Conservation (phyloP, 1,284 basidiomycete species). For the Apiotrichum laibachii region DNA sequence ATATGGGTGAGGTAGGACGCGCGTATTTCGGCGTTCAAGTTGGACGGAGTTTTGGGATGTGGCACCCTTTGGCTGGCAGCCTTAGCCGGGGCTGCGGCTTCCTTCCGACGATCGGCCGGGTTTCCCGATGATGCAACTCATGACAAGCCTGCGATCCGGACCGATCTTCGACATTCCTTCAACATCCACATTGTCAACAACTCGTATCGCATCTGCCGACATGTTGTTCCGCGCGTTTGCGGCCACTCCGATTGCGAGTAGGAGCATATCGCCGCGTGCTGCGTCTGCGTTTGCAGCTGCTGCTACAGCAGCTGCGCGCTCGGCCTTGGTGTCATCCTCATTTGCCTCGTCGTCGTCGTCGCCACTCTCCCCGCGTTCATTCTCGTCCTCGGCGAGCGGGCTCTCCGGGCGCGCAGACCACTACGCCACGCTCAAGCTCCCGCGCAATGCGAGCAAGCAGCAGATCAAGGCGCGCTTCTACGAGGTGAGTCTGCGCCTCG, state of each 20-base stretch:
- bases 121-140: too few species aligned
- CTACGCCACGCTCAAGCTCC: conserved; percentile 47
- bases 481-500: conserved; percentile 40
- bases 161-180: too few species aligned
- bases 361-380: not conserved
- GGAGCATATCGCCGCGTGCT: too few species aligned
- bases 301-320: not conserved
- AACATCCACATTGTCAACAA: too few species aligned
- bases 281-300: not conserved
- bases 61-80: too few species aligned
- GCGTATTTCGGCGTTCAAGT: not conserved
- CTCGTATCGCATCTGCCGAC: too few species aligned
- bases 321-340: not conserved
- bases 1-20: not conserved
- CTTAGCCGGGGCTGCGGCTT: too few species aligned
- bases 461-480: conserved; percentile 54
- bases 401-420: conserved; percentile 25
- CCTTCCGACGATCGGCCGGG: too few species aligned
- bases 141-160: too few species aligned
- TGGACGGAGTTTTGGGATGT: too few species aligned
- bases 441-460: conserved; percentile 45
- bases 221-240: too few species aligned
- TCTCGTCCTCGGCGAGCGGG: not conserved
- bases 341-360: not conserved
- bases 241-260: too few species aligned